Conservation (phyloP, 208 protist genomes). For the Acanthamoeba lenticulata region DNA sequence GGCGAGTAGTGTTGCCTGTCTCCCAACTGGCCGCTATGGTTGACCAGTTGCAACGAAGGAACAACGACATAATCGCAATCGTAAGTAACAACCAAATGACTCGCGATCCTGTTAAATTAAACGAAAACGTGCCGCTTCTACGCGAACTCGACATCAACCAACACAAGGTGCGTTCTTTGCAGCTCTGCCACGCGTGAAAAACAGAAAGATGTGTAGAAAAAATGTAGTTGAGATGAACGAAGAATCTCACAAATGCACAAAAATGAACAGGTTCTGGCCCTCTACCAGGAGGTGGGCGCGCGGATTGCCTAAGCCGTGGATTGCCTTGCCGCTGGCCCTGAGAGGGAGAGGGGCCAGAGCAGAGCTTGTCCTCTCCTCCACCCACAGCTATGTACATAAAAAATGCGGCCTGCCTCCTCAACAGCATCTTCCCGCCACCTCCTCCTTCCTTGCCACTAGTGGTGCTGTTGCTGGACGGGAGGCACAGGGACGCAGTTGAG, state of each 20-base stretch:
- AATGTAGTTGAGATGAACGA: too few relatives aligned
- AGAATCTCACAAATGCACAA: conserved; percentile 13
- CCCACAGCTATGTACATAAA: too few relatives aligned
- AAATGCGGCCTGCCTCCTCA: too few relatives aligned
- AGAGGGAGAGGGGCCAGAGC: too few relatives aligned
- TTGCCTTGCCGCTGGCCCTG: too few relatives aligned
- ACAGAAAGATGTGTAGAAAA: too few relatives aligned
- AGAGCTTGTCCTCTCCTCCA: too few relatives aligned
- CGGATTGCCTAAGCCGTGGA: conserved; percentile 24
- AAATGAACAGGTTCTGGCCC: not conserved
- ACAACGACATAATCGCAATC: not conserved
- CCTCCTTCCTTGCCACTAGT: not conserved
- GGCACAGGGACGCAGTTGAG: not conserved
- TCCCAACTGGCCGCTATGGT: not conserved
- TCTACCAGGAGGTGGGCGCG: not conserved
- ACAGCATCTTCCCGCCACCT: not conserved
- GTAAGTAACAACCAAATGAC: not conserved
- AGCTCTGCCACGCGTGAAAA: too few relatives aligned
- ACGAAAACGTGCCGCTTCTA: not conserved
- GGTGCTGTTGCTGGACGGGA: not conserved
- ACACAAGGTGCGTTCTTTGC: not conserved
- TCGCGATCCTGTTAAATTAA: not conserved
- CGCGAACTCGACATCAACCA: not conserved
- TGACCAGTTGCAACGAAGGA: conserved; percentile 24
- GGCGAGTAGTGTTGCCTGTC: not conserved